Base-by-base conservation (phyloP, 2,329 filamentous ascomycete genomes). In the Diaporthe citri region DNA sequence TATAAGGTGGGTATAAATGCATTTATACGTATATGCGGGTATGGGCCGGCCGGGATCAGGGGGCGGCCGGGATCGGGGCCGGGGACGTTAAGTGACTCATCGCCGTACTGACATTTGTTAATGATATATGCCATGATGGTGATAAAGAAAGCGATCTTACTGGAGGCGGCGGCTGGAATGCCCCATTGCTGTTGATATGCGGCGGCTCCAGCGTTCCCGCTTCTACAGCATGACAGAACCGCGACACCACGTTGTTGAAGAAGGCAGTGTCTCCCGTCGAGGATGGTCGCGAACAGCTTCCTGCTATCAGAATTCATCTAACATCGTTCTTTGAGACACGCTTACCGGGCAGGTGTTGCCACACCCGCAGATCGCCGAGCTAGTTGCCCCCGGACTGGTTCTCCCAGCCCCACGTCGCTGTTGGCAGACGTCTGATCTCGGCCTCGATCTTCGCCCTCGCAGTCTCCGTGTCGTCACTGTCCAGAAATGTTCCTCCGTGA, bases 201-300 rank as follows among this genome's bases (percentile, higher is more conserved):
- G 60, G 60, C 43, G 60, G 41, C 8, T 46, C 60, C 25, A 64
- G 17, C 20, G 60, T 64, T 2, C 60, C 60, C n/a, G 60, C 25
- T 64, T 64, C 41, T 10, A 64, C 60, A 12, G 60, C 60, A 15
- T 64, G 41, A 20, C 60, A 64, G 41, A 64, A 64, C 9, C 60
- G 41, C 20, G 60, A 64, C 17, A 64, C 60, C 3, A 64, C 20
- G 20, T 64, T 64, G 41, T 64, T 64, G 60, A 64, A 64, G 60
- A 64, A 64, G 25, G 60, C 60, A 48, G 60, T 64, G 1, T 64
- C 41, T 8, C 60, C 41, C 5, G 60, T 64, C 60, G 41, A 48
- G 60, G 60, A 5, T 64, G 60, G 5, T 64, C 15, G 2, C 41
- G 60, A 2, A 64, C 41, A 15, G 60, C 60, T 64, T 15, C 7